These are phyloP conservation scores for Withania somnifera DNA, from an alignment of 305 asterid species.

Conservation along the genomic window DNA sequence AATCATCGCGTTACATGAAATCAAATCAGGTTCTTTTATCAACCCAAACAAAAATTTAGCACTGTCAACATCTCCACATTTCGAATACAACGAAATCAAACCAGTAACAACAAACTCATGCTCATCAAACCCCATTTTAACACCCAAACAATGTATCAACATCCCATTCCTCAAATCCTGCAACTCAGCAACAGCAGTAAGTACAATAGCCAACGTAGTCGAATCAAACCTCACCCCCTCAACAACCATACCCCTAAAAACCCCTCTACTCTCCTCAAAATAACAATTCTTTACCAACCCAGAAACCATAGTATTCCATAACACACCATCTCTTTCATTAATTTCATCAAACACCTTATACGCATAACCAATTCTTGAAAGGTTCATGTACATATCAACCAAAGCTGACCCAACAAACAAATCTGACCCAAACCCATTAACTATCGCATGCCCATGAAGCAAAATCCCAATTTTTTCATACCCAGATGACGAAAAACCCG, in stretches of 20 bases:
- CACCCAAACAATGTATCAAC: slow-evolving; percentile 58
- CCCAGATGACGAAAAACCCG: slow-evolving; percentile 29
- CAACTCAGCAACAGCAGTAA: slow-evolving; percentile 58
- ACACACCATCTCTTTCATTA: slow-evolving; percentile 50
- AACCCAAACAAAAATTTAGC: slow-evolving; percentile 45
- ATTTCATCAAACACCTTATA: slow-evolving; percentile 66
- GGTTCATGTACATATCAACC: slow-evolving; percentile 42
- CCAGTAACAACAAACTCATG: slow-evolving; percentile 58
- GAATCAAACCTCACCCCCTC: slow-evolving; percentile 37
- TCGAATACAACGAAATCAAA: slow-evolving; percentile 53
- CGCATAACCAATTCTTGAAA: slow-evolving; percentile 33
- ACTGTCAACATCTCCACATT: slow-evolving; percentile 53
- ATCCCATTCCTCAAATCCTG: slow-evolving; percentile 53
- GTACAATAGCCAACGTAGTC: slow-evolving; percentile 55
- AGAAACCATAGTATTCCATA: slow-evolving; percentile 69
- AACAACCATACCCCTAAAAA: slow-evolving; percentile 40
- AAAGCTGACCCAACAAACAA: slow-evolving; percentile 75
- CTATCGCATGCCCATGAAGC: slow-evolving; percentile 60
- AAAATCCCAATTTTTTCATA: slow-evolving; percentile 31
- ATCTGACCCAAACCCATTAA: slow-evolving; percentile 51
- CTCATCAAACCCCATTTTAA: slow-evolving; percentile 47
- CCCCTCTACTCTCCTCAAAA: slow-evolving; percentile 32
- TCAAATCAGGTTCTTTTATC: slow-evolving; percentile 42
- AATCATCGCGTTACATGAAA: slow-evolving; percentile 60
- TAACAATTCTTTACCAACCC: slow-evolving; percentile 59